Evolutionary conservation across 2,329 filamentous ascomycete species (phyloP).

Genomic region (Coniochaeta sp.): DNA sequence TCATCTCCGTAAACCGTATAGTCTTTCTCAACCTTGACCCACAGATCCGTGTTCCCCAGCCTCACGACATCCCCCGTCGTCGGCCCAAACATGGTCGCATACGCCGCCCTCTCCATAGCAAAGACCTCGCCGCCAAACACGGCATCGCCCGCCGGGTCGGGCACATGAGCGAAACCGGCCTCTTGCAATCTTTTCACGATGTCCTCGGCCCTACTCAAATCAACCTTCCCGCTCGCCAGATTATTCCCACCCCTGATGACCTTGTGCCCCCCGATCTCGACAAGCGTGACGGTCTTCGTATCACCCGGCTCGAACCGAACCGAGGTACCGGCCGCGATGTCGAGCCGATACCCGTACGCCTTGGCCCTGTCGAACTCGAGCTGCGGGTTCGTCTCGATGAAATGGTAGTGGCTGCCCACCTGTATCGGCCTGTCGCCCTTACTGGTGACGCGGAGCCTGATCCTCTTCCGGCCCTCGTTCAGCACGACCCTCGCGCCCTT

Average conservation of each 20-base stretch:
- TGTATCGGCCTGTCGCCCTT: conserved; percentile 86
- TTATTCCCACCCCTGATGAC: conserved; percentile 80
- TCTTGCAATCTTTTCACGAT: conserved; percentile 61
- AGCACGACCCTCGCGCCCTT: conserved; percentile 60
- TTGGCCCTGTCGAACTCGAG: conserved; percentile 79
- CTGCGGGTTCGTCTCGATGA: conserved; percentile 88
- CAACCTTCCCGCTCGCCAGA: conserved; percentile 66
- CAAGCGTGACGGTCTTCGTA: conserved; percentile 79
- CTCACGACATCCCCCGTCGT: conserved; percentile 82
- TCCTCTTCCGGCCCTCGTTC: conserved; percentile 67
- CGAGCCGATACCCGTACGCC: conserved; percentile 78
- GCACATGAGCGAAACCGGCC: conserved; percentile 71
- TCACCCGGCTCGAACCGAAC: conserved; percentile 93
- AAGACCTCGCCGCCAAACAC: conserved; percentile 52
- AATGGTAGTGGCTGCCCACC: conserved; percentile 93
- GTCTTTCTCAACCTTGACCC: conserved; percentile 86
- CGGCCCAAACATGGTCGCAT: conserved; percentile 85
- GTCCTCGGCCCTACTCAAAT: conserved; percentile 52
- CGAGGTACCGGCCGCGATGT: conserved; percentile 86
- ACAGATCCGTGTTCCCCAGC: conserved; percentile 77
- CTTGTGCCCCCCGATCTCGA: conserved; percentile 77
- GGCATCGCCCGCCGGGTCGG: conserved; percentile 52
- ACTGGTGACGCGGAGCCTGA: conserved; percentile 71
- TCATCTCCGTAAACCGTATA: conserved; percentile 83
- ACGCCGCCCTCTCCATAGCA: conserved; percentile 70